phyloP scores from a whole-genome alignment of 108 stramenopile genomes.

The Pseudonitzschia pungens region DNA sequence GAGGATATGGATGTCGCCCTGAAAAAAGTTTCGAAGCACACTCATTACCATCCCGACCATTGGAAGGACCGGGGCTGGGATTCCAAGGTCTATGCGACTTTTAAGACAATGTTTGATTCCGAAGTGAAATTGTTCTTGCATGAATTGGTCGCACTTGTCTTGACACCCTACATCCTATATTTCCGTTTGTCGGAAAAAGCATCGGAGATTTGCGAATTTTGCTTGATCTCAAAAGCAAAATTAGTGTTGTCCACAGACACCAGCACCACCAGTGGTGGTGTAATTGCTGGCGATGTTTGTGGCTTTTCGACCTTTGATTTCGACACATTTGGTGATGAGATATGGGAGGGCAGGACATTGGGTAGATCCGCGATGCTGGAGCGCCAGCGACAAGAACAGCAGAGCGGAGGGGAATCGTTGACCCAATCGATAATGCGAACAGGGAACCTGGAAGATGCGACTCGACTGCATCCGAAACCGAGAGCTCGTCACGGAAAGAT shows the following conservation, averaged over 20 bases:
- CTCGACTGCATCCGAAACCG: constrained; percentile 46
- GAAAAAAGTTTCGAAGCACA: constrained; percentile 73
- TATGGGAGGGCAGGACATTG: constrained; percentile 64
- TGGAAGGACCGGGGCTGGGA: constrained; percentile 83
- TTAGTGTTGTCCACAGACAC: constrained; percentile 22
- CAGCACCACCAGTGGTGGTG: background rate
- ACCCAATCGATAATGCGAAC: constrained; percentile 32
- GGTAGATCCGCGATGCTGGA: constrained; percentile 18
- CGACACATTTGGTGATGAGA: constrained; percentile 76
- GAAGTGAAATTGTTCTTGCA: constrained; percentile 75
- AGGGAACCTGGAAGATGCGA: constrained; percentile 46
- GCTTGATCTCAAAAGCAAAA: constrained; percentile 71
- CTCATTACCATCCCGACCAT: constrained; percentile 87
- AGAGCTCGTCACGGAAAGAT: constrained; percentile 75
- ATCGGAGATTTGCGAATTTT: constrained; percentile 79
- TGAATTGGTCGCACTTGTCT: constrained; percentile 80
- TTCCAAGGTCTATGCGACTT: constrained; percentile 55
- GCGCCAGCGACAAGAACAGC: constrained; percentile 1
- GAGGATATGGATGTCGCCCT: constrained; percentile 69
- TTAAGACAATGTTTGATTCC: constrained; percentile 81
- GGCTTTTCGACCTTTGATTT: constrained; percentile 93
- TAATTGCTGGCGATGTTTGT: constrained; percentile 85
- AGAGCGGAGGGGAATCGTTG: constrained; percentile 15
- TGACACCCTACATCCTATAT: constrained; percentile 88
- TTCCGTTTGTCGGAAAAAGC: constrained; percentile 86